Evolutionary conservation across 2,329 filamentous ascomycete species (phyloP).

Genomic region (Aspergillus uvarum): DNA sequence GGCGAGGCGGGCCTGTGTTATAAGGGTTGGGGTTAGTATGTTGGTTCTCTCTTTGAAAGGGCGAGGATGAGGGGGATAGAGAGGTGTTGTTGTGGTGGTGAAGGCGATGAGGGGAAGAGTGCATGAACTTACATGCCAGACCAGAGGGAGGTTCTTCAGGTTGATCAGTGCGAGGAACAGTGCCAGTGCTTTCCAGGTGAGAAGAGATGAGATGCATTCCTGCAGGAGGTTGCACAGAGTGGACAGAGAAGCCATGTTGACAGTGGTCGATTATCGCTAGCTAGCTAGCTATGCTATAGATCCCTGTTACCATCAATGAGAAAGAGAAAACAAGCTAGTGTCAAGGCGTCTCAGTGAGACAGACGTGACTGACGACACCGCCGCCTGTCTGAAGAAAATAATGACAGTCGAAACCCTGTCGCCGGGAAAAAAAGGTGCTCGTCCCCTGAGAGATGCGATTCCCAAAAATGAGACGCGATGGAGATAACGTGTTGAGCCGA

Average conservation of each 20-base stretch:
- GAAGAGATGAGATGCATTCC: constrained; percentile 22
- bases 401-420: not conserved
- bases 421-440: not conserved
- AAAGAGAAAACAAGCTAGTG: not conserved
- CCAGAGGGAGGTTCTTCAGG: constrained; percentile 39
- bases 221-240: constrained; percentile 15
- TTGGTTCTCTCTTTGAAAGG: too few relatives aligned
- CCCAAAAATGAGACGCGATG: not conserved
- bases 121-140: constrained; percentile 40
- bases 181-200: constrained; percentile 38
- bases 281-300: not conserved
- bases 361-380: not conserved
- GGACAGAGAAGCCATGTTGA: not conserved
- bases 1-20: constrained; percentile 56
- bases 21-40: not conserved
- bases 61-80: not conserved
- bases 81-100: not conserved
- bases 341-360: not conserved
- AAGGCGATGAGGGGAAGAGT: not conserved
- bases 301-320: not conserved
- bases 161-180: constrained; percentile 39
- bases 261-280: not conserved
- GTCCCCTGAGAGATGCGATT: not conserved
- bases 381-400: not conserved
- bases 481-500: not conserved